Evolutionary conservation across 495 filamentous ascomycete species (phyloP).

Genomic region (Friedmanniomyces endolithicus): DNA sequence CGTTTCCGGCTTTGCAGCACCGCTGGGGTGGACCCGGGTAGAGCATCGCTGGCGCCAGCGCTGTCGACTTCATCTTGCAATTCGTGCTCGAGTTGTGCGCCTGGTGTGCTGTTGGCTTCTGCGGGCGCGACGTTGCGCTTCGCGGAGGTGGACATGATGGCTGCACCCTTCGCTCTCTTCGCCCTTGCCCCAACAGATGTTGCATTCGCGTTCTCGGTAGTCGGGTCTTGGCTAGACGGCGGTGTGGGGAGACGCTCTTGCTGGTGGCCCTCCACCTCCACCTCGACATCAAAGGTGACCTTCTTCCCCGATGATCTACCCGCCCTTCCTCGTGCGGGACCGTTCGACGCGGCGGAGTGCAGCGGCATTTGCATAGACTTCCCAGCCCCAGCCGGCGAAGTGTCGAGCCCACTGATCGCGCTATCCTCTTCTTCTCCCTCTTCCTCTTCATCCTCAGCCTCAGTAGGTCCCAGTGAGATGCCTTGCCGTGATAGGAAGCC

Average conservation of each 20-base stretch:
- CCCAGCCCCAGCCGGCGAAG: not conserved
- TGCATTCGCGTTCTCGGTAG: too few relatives aligned
- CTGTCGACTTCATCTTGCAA: not conserved
- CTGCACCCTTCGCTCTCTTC: not conserved
- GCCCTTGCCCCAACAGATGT: not conserved
- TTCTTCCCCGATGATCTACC: not conserved
- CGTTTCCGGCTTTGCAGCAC: not conserved
- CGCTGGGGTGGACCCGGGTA: not conserved
- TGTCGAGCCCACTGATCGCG: constrained; percentile 1
- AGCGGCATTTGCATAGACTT: not conserved
- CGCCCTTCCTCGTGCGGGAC: not conserved
- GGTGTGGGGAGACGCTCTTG: not conserved
- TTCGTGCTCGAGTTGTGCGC: not conserved
- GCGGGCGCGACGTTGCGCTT: not conserved
- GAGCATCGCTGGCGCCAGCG: not conserved
- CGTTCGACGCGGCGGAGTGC: not conserved
- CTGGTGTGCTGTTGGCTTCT: not conserved
- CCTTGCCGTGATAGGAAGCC: constrained; percentile 23
- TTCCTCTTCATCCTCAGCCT: constrained; percentile 14
- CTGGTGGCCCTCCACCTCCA: not conserved
- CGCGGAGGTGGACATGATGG: not conserved
- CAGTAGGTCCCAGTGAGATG: constrained; percentile 14
- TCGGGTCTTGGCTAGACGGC: not conserved
- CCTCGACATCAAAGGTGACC: constrained; percentile 6
- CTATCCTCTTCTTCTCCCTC: constrained; percentile 7